A percentile compares a stretch with the other conserved stretches of the same genome.
phyloP scores from a whole-genome alignment of 83 land plant species.

The Thuja plicata region DNA sequence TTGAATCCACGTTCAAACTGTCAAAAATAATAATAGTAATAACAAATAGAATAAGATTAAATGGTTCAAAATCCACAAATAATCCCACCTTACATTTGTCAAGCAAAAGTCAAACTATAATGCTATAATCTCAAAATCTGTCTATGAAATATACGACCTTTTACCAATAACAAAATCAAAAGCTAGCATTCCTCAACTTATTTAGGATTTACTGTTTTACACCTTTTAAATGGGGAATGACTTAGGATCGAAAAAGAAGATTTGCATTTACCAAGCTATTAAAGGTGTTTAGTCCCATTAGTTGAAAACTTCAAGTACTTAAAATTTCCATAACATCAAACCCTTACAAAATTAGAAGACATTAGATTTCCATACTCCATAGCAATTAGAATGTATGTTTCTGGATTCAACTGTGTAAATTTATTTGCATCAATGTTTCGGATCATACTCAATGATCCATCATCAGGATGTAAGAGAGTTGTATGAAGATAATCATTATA shows the following conservation, averaged over 20 bases:
- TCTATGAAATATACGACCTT: not conserved
- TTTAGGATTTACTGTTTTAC: not conserved
- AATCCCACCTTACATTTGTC: not conserved
- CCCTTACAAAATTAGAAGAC: not conserved
- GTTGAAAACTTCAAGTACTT: not conserved
- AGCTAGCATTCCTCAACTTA: not conserved
- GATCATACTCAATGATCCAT: too few species aligned
- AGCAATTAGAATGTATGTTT: too few species aligned
- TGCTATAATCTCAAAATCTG: not conserved
- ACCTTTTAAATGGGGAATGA: not conserved
- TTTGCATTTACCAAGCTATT: not conserved
- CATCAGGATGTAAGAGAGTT: too few species aligned
- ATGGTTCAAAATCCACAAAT: not conserved
- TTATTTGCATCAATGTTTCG: too few species aligned
- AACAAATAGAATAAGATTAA: not conserved
- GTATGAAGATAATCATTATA: too few species aligned
- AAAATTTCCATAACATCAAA: not conserved
- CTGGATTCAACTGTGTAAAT: too few species aligned
- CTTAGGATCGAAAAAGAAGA: not conserved
- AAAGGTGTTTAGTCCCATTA: not conserved
- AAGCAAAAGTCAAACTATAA: not conserved
- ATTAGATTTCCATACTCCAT: too few species aligned
- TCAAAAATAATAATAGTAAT: not conserved
- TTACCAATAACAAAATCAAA: not conserved
- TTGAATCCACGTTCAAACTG: constrained; percentile 67